These are phyloP conservation scores for Avena eriantha DNA, from an alignment of 176 grass and related monocot genomes.

Conservation along the genomic window DNA sequence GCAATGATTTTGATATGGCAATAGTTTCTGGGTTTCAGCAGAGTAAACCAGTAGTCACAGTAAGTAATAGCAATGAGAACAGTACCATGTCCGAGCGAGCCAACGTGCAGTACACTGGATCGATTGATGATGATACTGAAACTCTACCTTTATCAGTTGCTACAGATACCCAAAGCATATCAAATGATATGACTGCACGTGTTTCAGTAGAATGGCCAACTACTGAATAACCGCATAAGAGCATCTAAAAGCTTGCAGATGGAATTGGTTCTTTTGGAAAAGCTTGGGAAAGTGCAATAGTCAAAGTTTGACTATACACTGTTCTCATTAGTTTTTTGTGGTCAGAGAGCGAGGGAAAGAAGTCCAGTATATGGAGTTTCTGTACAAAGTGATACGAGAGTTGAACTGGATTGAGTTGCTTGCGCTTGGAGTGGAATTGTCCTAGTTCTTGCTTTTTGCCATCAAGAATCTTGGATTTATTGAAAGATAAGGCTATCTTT, in stretches of 20 bases:
- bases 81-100: slow-evolving; percentile 5
- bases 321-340: not conserved
- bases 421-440: not conserved
- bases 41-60: slow-evolving; percentile 18
- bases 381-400: slow-evolving; percentile 22
- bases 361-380: slow-evolving; percentile 25
- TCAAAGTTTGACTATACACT: slow-evolving; percentile 7
- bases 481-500: slow-evolving; percentile 23
- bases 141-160: not conserved
- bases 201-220: slow-evolving; percentile 24
- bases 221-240: not conserved
- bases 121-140: slow-evolving; percentile 15
- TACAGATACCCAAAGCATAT: not conserved
- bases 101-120: not conserved
- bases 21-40: too few species aligned
- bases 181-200: not conserved
- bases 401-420: slow-evolving; percentile 25
- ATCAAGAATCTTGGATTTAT: slow-evolving; percentile 20
- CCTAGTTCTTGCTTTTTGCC: slow-evolving; percentile 38
- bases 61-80: slow-evolving; percentile 28
- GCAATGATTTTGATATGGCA: slow-evolving; percentile 20
- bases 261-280: not conserved
- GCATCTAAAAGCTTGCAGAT: not conserved
- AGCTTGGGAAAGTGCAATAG: not conserved
- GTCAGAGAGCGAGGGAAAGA: not conserved